phyloP scores from a whole-genome alignment of 768 basidiomycete genomes.

The Boletus sp. region DNA sequence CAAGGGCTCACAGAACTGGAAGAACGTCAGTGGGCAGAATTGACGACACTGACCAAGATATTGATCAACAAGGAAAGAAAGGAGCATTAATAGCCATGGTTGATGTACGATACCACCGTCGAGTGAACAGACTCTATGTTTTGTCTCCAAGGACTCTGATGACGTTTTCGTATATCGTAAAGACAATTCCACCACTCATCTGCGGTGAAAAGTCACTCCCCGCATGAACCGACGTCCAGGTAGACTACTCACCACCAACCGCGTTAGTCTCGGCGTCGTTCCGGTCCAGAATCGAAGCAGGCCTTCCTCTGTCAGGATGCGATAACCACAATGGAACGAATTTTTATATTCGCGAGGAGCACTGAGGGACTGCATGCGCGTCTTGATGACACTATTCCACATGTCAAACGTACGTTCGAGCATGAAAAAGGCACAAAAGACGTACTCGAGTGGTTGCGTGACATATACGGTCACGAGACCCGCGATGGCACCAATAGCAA shows the following conservation, averaged over 20 bases:
- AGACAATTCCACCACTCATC: slow-evolving; percentile 91
- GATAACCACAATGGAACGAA: slow-evolving; percentile 92
- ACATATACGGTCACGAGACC: slow-evolving; percentile 94
- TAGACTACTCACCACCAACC: slow-evolving; percentile 66
- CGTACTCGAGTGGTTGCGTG: slow-evolving; percentile 81
- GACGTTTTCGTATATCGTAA: slow-evolving; percentile 86
- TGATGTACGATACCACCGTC: background rate
- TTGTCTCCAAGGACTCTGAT: slow-evolving; percentile 48
- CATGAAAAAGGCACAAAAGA: slow-evolving; percentile 6
- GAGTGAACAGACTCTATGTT: background rate
- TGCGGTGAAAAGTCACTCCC: slow-evolving; percentile 28
- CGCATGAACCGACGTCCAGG: background rate
- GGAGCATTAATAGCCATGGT: background rate
- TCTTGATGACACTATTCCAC: slow-evolving; percentile 81
- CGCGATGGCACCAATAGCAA: slow-evolving; percentile 90
- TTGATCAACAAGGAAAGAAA: slow-evolving; percentile 10
- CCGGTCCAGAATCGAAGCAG: slow-evolving; percentile 94
- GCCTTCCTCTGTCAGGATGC: slow-evolving; percentile 93
- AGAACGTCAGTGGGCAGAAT: slow-evolving; percentile 17
- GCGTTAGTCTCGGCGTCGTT: slow-evolving; percentile 82
- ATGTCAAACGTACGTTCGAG: background rate
- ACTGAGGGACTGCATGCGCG: slow-evolving; percentile 92
- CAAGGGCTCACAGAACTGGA: slow-evolving; percentile 14
- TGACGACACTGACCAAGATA: slow-evolving; percentile 17
- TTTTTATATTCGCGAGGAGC: slow-evolving; percentile 86